Evolutionary conservation across 176 grass and related monocot species (phyloP).

Genomic region (Thinopyrum elongatum): DNA sequence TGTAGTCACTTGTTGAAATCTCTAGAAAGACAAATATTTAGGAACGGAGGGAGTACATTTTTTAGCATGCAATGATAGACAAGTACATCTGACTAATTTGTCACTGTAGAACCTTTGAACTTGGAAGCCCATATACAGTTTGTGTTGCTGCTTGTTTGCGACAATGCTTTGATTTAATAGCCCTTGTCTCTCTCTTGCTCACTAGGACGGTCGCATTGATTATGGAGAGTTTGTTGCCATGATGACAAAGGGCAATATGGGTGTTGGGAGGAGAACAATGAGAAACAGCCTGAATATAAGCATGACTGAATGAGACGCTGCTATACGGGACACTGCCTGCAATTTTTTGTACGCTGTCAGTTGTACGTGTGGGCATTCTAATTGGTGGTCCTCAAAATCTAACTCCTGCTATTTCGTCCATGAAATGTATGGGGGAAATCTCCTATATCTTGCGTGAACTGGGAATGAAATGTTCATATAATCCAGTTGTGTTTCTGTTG

Average conservation of each 20-base stretch:
- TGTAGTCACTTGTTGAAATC: too few species aligned
- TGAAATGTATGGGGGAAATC: background rate
- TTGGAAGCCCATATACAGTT: background rate
- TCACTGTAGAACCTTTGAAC: conserved; percentile 4
- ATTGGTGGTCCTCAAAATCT: background rate
- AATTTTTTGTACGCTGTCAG: conserved; percentile 31
- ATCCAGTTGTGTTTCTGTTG: background rate
- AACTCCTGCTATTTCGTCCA: background rate
- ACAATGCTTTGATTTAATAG: background rate
- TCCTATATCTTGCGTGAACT: background rate
- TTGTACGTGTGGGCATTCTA: conserved; percentile 27
- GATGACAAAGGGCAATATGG: conserved; percentile 69
- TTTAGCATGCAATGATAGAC: background rate
- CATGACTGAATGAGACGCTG: conserved; percentile 13
- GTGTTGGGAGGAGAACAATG: conserved; percentile 55
- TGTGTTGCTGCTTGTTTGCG: background rate
- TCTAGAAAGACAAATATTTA: too few species aligned
- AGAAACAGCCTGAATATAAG: conserved; percentile 62
- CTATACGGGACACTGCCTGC: conserved; percentile 22
- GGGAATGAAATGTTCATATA: conserved; percentile 21
- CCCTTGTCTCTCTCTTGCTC: background rate
- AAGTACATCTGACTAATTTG: background rate
- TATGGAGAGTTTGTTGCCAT: conserved; percentile 71
- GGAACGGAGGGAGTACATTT: too few species aligned
- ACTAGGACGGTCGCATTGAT: conserved; percentile 60